Evolutionary conservation across 2,329 filamentous ascomycete genomes (phyloP).

Genomic region (Lachnellula suecica): DNA sequence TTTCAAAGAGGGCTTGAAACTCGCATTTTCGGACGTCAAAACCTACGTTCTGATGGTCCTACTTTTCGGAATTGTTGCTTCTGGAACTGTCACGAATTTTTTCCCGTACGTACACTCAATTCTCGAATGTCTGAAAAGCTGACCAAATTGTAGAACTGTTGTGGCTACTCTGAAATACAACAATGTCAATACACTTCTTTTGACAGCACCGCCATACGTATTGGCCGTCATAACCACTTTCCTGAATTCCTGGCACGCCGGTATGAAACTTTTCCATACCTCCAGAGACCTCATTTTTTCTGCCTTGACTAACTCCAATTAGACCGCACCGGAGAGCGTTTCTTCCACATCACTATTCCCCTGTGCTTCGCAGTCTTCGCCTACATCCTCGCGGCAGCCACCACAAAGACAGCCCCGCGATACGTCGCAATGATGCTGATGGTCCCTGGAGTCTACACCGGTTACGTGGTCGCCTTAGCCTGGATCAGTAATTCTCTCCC

Average conservation of each 20-base stretch:
- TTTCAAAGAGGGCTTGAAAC: constrained; percentile 49
- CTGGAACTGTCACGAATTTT: constrained; percentile 64
- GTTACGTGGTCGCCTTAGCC: constrained; percentile 66
- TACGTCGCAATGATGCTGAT: constrained; percentile 75
- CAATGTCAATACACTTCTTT: constrained; percentile 57
- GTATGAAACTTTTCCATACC: constrained; percentile 2
- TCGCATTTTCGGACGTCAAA: constrained; percentile 57
- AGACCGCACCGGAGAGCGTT: constrained; percentile 69
- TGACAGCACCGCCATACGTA: constrained; percentile 66
- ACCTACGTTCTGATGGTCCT: constrained; percentile 27
- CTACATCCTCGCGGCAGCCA: constrained; percentile 68
- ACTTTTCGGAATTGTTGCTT: constrained; percentile 56
- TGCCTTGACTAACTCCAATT: not conserved
- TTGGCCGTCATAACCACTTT: constrained; percentile 61
- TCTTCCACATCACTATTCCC: constrained; percentile 64
- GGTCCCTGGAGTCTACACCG: constrained; percentile 61
- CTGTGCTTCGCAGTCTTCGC: constrained; percentile 60
- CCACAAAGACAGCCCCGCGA: constrained; percentile 57
- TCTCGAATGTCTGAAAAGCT: constrained; percentile 47
- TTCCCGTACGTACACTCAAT: constrained; percentile 45
- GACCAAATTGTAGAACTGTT: constrained; percentile 50
- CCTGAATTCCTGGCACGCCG: constrained; percentile 65
- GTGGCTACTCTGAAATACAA: constrained; percentile 66
- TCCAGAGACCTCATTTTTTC: not conserved
- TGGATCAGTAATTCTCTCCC: constrained; percentile 79